Evolutionary conservation across 1,139 yeast species (phyloP).

Genomic region (Geotrichum restrictum): DNA sequence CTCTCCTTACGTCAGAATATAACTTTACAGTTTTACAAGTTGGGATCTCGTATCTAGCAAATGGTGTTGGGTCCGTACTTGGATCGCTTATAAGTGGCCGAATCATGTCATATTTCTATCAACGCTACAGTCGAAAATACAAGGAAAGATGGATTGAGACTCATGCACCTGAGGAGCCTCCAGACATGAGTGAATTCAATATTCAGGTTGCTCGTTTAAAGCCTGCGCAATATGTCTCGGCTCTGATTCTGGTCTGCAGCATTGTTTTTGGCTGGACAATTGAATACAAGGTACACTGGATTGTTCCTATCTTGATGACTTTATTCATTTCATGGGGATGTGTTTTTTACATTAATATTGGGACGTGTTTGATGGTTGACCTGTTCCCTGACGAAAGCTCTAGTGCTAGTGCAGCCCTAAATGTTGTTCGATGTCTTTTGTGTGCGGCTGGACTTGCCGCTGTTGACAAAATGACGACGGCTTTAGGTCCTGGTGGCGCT

Average conservation of each 20-base stretch:
- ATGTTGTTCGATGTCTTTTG: slow-evolving; percentile 55
- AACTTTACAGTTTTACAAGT: slow-evolving; percentile 50
- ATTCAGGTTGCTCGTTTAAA: slow-evolving; percentile 50
- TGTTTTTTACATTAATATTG: slow-evolving; percentile 47
- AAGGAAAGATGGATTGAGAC: slow-evolving; percentile 38
- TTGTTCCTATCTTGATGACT: slow-evolving; percentile 54
- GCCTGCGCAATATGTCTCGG: slow-evolving; percentile 37
- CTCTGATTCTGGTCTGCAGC: slow-evolving; percentile 37
- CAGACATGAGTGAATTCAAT: slow-evolving; percentile 40
- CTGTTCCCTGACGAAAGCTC: slow-evolving; percentile 57
- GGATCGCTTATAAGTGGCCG: slow-evolving; percentile 39
- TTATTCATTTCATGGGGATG: slow-evolving; percentile 49
- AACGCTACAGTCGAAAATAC: slow-evolving; percentile 44
- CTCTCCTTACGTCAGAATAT: slow-evolving; percentile 49
- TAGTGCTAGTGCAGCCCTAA: slow-evolving; percentile 57
- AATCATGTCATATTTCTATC: slow-evolving; percentile 36
- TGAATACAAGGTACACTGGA: slow-evolving; percentile 46
- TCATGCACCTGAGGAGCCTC: slow-evolving; percentile 23
- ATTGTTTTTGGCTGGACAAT: slow-evolving; percentile 71
- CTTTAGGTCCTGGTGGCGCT: slow-evolving; percentile 60
- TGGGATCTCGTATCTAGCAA: slow-evolving; percentile 54
- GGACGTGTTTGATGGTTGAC: slow-evolving; percentile 58
- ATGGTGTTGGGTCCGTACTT: slow-evolving; percentile 40
- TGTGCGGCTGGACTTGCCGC: slow-evolving; percentile 64
- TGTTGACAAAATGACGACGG: slow-evolving; percentile 51